A percentile compares a stretch with the other conserved stretches of the same genome.
phyloP scores from a whole-genome alignment of 768 basidiomycete species.

The Gloeophyllum trabeum region DNA sequence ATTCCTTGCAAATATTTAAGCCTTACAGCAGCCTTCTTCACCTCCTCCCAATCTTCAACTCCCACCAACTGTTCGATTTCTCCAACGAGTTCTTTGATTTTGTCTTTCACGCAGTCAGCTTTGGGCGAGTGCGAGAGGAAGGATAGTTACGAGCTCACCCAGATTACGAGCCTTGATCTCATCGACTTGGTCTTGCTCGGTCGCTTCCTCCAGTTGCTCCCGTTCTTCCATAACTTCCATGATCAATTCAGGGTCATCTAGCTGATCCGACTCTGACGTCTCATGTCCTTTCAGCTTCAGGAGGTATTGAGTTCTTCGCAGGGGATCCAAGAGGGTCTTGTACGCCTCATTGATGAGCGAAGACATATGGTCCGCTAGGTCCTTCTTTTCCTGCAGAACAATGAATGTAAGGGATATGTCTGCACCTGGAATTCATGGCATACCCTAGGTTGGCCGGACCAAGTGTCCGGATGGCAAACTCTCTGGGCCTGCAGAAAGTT shows the following conservation, averaged over 20 bases:
- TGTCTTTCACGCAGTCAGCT: constrained; percentile 25
- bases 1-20: constrained; percentile 68
- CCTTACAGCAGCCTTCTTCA: constrained; percentile 49
- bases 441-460: constrained; percentile 58
- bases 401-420: constrained; percentile 6
- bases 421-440: constrained; percentile 8
- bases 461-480: constrained; percentile 79
- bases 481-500: constrained; percentile 66
- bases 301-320: constrained; percentile 75
- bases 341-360: constrained; percentile 78
- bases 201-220: constrained; percentile 64
- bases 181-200: constrained; percentile 35
- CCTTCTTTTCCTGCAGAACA: constrained; percentile 36
- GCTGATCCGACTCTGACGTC: constrained; percentile 57
- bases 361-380: constrained; percentile 55
- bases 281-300: constrained; percentile 48
- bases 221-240: constrained; percentile 68
- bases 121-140: neutral
- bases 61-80: constrained; percentile 40
- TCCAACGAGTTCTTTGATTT: constrained; percentile 32
- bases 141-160: constrained; percentile 24
- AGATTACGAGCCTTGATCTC: constrained; percentile 40
- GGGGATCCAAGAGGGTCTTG: constrained; percentile 58
- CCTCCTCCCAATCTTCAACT: constrained; percentile 39
- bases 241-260: constrained; percentile 63